Percentiles rank a stretch among this genome's conserved stretches.
phyloP scores from a whole-genome alignment of 2,329 filamentous ascomycete genomes.

The Epicoccum nigrum region DNA sequence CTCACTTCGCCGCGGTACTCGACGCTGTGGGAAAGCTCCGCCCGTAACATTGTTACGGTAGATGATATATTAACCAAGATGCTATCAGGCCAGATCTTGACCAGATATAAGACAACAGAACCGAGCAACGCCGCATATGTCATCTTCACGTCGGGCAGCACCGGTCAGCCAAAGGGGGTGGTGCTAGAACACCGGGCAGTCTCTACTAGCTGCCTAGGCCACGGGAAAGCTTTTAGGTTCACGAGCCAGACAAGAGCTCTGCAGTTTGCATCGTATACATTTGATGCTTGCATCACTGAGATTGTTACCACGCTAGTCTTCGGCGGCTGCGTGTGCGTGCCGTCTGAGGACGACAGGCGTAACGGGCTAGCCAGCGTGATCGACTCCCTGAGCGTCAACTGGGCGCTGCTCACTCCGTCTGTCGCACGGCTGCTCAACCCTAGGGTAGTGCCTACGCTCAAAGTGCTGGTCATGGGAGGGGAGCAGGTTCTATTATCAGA shows the following conservation, averaged over 20 bases:
- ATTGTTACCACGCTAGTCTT: slow-evolving; percentile 56
- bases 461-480: too few species aligned
- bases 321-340: slow-evolving; percentile 58
- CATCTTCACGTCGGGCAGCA: slow-evolving; percentile 65
- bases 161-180: slow-evolving; percentile 64
- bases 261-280: slow-evolving; percentile 54
- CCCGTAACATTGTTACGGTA: too few species aligned
- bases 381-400: slow-evolving; percentile 43
- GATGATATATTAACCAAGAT: too few species aligned
- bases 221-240: neutral
- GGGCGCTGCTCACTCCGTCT: slow-evolving; percentile 17
- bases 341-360: slow-evolving; percentile 51
- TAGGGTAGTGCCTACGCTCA: too few species aligned
- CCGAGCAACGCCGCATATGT: slow-evolving; percentile 58
- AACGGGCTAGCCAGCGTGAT: slow-evolving; percentile 33
- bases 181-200: slow-evolving; percentile 70
- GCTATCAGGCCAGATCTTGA: too few species aligned
- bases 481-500: too few species aligned
- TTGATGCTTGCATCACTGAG: slow-evolving; percentile 58
- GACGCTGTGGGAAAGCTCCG: too few species aligned
- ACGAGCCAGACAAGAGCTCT: too few species aligned
- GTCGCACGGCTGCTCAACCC: slow-evolving; percentile 41
- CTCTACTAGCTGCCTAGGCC: too few species aligned
- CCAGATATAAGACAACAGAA: too few species aligned
- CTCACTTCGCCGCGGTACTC: neutral